Base-by-base conservation (phyloP, 495 filamentous ascomycete species). In the Penicillium maclennaniae region DNA sequence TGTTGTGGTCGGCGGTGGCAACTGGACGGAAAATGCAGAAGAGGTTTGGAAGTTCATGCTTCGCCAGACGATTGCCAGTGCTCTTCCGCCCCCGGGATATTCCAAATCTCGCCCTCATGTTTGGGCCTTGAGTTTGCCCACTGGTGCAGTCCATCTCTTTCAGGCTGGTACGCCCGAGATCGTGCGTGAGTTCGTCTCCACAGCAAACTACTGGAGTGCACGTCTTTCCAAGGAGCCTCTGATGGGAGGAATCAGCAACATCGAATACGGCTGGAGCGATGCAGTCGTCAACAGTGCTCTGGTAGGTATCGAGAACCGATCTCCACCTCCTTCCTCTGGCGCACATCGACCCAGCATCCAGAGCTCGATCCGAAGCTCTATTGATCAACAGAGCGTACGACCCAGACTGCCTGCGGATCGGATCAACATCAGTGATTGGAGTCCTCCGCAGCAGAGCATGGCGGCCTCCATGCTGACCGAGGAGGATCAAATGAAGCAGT, bases 141-240 rank as follows among this genome's bases (percentile, higher is more conserved):
- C 85, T 9, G 93, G 93, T 19, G 93, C 92, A 3, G 90, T 97
- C 14, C 95, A 99, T 68, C 80, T 97, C 23, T 99, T 99, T 79
- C 91, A 97, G 66, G 95, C 91, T 54, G 93, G 95, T 40, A 99
- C 93, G 0, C 83, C 88, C 2, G 95, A 97, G 63, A 97, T 99
- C 59, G 87, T 92, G 42, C 85, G 85, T 45, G 93, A 99, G 61
- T 99, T 96, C 54, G 91, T 97, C 45, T 84, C 83, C 31, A 95
- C 89, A 0, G 92, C 90, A 59, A 99, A 99, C 71, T 99, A 99
- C 72, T 99, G 93, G 93, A 89, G 89, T 61, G 91, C 93, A 2
- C 81, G 93, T 40, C 76, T 97, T 8, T 95, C 89, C 61, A 97
- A 96, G 54, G 88, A 96, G 55, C 93, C 93, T 10, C 74, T 97